Percentiles rank a stretch among this genome's conserved stretches.
Conservation (phyloP, 441 rosid genomes). For the Iberis amara region DNA sequence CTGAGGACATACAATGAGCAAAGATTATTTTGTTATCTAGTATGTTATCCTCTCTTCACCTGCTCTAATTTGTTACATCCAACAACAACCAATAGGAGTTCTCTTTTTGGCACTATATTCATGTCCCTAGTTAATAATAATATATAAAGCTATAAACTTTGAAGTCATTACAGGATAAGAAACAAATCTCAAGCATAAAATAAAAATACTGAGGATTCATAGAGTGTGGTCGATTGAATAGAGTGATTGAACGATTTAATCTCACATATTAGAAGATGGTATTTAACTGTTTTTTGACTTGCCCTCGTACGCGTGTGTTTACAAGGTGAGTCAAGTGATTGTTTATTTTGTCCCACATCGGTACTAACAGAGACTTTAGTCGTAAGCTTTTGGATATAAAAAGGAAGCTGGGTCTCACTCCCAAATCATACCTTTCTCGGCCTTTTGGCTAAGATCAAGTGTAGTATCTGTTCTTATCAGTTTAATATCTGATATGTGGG, state of each 20-base stretch:
- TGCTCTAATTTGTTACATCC: constrained; percentile 29
- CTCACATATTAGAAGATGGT: too few relatives aligned
- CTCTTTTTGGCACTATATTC: constrained; percentile 18
- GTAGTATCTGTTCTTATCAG: constrained; percentile 89
- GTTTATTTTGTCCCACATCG: too few relatives aligned
- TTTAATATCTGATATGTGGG: constrained; percentile 71
- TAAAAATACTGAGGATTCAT: too few relatives aligned
- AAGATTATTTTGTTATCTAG: constrained; percentile 25
- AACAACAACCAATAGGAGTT: constrained; percentile 21
- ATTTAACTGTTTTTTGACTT: too few relatives aligned
- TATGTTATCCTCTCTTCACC: constrained; percentile 22
- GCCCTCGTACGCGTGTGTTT: too few relatives aligned
- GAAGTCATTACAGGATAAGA: too few relatives aligned
- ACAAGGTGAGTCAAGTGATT: too few relatives aligned
- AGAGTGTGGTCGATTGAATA: too few relatives aligned
- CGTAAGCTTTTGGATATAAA: not conserved
- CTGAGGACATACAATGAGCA: constrained; percentile 32
- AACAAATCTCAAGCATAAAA: too few relatives aligned
- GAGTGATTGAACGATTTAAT: too few relatives aligned
- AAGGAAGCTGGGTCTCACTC: not conserved
- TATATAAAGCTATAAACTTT: too few relatives aligned
- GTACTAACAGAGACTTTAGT: not conserved
- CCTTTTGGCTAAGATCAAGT: constrained; percentile 99
- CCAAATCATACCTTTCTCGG: constrained; percentile 48
- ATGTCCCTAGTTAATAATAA: constrained; percentile 5